Conservation (phyloP, 129 eudicot genomes). For the Rutidosis leptorrhynchoides region DNA sequence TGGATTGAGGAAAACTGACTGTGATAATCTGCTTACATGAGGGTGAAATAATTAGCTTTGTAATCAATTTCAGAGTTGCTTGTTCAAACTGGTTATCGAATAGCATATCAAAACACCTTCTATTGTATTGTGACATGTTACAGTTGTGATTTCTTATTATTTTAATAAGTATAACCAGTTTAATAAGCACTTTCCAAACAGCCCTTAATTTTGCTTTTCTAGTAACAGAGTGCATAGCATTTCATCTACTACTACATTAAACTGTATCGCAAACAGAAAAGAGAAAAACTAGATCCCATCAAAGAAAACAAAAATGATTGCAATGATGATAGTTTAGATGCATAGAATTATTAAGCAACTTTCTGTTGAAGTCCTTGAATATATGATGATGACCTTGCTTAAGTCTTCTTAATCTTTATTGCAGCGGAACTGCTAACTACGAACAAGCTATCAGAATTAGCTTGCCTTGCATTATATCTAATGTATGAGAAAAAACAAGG, state of each 20-base stretch:
- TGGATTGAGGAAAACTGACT: background rate
- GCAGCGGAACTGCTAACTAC: constrained; percentile 95
- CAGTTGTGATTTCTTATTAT: background rate
- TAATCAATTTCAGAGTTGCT: background rate
- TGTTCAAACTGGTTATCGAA: background rate
- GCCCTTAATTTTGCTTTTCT: background rate
- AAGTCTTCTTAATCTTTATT: constrained; percentile 7
- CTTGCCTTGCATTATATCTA: constrained; percentile 85
- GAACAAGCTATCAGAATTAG: constrained; percentile 85
- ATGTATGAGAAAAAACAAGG: constrained; percentile 99
- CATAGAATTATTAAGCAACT: background rate
- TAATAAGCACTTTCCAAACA: background rate
- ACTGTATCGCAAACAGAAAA: background rate
- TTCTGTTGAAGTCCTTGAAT: background rate
- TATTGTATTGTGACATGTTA: background rate
- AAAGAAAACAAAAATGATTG: background rate
- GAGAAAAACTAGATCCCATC: background rate
- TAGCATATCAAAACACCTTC: background rate
- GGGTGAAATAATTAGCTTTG: background rate
- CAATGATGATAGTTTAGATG: background rate
- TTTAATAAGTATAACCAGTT: background rate
- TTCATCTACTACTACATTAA: background rate
- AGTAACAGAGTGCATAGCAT: background rate
- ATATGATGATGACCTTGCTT: no score
- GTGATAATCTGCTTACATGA: background rate